Base-by-base conservation (phyloP, 2,329 filamentous ascomycete species). In the Fusarium tupiense region DNA sequence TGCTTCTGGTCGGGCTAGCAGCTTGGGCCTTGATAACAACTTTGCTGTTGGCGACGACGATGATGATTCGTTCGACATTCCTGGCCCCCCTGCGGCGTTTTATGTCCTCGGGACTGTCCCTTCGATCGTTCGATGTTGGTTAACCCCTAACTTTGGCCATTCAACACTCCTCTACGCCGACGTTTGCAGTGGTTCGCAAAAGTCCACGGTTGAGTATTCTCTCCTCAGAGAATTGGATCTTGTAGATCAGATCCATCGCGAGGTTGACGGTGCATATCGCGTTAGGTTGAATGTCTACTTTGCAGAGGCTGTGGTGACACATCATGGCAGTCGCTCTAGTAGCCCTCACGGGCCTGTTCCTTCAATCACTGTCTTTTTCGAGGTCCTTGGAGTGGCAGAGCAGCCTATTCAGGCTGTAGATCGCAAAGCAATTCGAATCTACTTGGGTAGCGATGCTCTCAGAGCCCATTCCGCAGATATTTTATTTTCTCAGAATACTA, bases 111-210 rank as follows among this genome's bases (percentile, higher is more conserved):
- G 96, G 19, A 93, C 95, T 12, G 95, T 97, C 11, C 96, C 96
- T 11, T 94, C 95, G 37, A 98, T 99, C 75, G 94, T 98, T 65
- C 92, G 96, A 70, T 99, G 96, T 85, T 98, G 96, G 95, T 87
- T 98, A 76, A 96, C 94, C 33, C 93, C 92, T 41, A 92, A 94
- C 78, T 98, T 97, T 83, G 96, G 95, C 20, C 96, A 98, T 80
- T 92, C 93, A 74, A 93, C 94, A 16, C 88, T 98, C 22, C 87
- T 98, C 10, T 98, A 98, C 80, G 96, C 95, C 41, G 95, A 95
- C 40, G 88, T 98, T 6, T 98, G 96, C 82, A 96, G 94, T 5
- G 96, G 96, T 4, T 97, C 96, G 10, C 95, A 95, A 81, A 92
- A 91, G 76, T 98, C 96, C 3, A 91, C 91, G n/a, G 85, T 99